Evolutionary conservation across 345 rosid species (phyloP).

Genomic region (Camelina sativa): DNA sequence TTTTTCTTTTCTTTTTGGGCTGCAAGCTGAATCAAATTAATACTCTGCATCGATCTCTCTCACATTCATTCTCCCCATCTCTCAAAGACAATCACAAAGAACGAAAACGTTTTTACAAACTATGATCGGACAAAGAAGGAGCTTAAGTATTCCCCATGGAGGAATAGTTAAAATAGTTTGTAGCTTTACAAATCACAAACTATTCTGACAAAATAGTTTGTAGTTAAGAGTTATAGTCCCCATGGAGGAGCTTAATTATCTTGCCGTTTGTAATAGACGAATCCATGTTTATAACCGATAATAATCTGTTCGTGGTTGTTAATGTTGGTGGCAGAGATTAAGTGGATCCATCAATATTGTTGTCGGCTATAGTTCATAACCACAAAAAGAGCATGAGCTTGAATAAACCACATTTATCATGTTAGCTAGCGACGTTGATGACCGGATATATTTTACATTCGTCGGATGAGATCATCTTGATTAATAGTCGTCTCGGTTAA

Average conservation of each 20-base stretch:
- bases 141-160: too few relatives aligned
- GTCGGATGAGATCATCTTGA: not conserved
- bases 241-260: not conserved
- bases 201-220: not conserved
- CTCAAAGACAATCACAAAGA: too few relatives aligned
- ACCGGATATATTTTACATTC: not conserved
- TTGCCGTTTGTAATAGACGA: not conserved
- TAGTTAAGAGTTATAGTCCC: not conserved
- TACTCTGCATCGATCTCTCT: not conserved
- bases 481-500: not conserved
- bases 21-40: not conserved
- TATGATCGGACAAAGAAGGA: too few relatives aligned
- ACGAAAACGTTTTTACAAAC: too few relatives aligned
- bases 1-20: too few relatives aligned
- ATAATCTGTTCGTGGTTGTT: not conserved
- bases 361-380: not conserved
- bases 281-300: not conserved
- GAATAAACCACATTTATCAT: not conserved
- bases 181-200: too few relatives aligned
- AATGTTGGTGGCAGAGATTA: not conserved
- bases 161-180: too few relatives aligned
- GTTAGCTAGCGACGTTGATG: not conserved
- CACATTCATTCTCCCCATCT: too few relatives aligned
- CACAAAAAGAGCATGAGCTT: not conserved
- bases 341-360: not conserved